phyloP scores from a whole-genome alignment of 2,329 filamentous ascomycete species.

The Colletotrichum lindemuthianum region DNA sequence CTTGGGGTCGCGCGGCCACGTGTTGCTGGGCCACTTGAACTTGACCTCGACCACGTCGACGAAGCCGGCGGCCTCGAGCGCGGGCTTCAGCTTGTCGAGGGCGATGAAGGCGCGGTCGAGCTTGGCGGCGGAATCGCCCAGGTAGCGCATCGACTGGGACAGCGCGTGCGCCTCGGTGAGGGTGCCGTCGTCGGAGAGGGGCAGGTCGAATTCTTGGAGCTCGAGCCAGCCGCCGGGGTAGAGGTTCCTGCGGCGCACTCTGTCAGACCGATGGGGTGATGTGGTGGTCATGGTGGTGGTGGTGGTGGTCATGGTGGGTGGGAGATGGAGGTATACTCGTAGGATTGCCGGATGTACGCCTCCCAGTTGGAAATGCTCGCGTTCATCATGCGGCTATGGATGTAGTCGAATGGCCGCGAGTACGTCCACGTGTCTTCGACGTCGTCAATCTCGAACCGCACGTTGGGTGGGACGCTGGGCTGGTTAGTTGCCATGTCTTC shows the following conservation, averaged over 20 bases:
- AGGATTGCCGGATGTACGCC: constrained; percentile 59
- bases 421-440: constrained; percentile 42
- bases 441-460: constrained; percentile 53
- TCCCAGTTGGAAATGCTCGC: constrained; percentile 66
- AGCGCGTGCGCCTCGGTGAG: constrained; percentile 32
- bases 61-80: constrained; percentile 46
- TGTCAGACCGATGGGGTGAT: constrained; percentile 50
- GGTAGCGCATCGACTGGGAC: constrained; percentile 38
- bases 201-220: constrained; percentile 32
- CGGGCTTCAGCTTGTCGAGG: constrained; percentile 21
- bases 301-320: constrained; percentile 43
- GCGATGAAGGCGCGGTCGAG: constrained; percentile 29
- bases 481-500: neutral
- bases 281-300: constrained; percentile 44
- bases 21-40: constrained; percentile 50
- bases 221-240: constrained; percentile 31
- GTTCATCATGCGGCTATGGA: constrained; percentile 66
- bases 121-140: constrained; percentile 40
- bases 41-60: constrained; percentile 44
- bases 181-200: constrained; percentile 32
- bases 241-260: constrained; percentile 38
- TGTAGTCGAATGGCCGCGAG: constrained; percentile 62
- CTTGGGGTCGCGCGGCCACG: constrained; percentile 47
- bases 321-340: constrained; percentile 43
- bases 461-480: constrained; percentile 51